Conservation (phyloP, 345 rosid genomes). For the Dipteronia sinensis region DNA sequence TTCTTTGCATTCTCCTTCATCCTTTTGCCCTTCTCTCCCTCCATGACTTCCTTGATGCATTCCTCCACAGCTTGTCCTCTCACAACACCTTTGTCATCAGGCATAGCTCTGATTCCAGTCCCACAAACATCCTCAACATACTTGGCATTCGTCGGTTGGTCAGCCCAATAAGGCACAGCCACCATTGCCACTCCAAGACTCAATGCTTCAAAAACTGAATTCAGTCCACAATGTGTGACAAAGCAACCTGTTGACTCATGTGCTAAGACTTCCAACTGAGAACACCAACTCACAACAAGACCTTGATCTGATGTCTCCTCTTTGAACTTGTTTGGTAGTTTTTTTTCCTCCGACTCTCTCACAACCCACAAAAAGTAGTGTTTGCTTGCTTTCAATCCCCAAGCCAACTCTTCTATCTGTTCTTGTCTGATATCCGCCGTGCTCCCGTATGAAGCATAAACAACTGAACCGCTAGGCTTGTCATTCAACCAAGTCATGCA, state of each 20-base stretch:
- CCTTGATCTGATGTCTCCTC: constrained; percentile 15
- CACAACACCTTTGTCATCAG: constrained; percentile 26
- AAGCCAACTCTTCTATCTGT: constrained; percentile 33
- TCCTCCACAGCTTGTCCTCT: constrained; percentile 21
- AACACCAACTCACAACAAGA: constrained; percentile 41
- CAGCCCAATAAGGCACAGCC: constrained; percentile 39
- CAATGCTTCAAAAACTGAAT: constrained; percentile 44
- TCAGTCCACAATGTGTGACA: constrained; percentile 44
- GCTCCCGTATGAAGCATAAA: constrained; percentile 44
- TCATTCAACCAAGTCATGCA: constrained; percentile 31
- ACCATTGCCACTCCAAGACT: constrained; percentile 46
- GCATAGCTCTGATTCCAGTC: constrained; percentile 28
- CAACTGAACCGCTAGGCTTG: constrained; percentile 29
- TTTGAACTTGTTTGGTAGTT: constrained; percentile 26
- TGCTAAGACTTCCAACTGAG: constrained; percentile 31
- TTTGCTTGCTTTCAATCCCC: constrained; percentile 17
- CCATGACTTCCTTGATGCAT: constrained; percentile 34
- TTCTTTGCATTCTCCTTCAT: constrained; percentile 23
- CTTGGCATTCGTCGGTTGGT: constrained; percentile 48
- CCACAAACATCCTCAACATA: constrained; percentile 42
- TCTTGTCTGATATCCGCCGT: constrained; percentile 12
- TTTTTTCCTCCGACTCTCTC: constrained; percentile 27
- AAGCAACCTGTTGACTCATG: constrained; percentile 38
- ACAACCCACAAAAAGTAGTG: constrained; percentile 38
- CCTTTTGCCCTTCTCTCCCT: constrained; percentile 29